Percentiles rank a stretch among this genome's conserved stretches.
Conservation (phyloP, 2,329 filamentous ascomycete species). For the Trichoderma breve region DNA sequence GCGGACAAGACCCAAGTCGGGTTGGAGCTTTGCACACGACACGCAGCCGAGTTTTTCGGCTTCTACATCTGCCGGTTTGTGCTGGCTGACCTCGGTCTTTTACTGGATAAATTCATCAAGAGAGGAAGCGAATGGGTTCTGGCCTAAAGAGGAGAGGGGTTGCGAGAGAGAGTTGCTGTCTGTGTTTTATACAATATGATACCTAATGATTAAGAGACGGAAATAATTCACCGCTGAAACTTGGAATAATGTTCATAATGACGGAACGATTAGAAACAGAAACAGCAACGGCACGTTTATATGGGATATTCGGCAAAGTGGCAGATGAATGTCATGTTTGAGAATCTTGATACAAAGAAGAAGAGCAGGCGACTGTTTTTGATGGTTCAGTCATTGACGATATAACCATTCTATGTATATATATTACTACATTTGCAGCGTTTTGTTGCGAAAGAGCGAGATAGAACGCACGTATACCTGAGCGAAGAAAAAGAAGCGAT, state of each 20-base stretch:
- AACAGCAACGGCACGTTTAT: slow-evolving; percentile 11
- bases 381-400: neutral
- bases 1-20: slow-evolving; percentile 94
- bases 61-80: slow-evolving; percentile 97
- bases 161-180: neutral
- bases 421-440: neutral
- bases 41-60: slow-evolving; percentile 95
- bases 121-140: slow-evolving; percentile 90
- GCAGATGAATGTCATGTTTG: neutral
- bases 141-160: neutral
- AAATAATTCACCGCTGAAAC: neutral
- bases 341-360: neutral
- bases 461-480: neutral
- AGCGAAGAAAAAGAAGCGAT: neutral
- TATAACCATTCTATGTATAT: neutral
- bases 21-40: slow-evolving; percentile 85
- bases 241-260: slow-evolving; percentile 15
- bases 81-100: slow-evolving; percentile 74
- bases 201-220: slow-evolving; percentile 12
- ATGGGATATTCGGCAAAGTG: neutral
- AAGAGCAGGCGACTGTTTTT: neutral
- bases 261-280: slow-evolving; percentile 14
- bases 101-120: slow-evolving; percentile 97
- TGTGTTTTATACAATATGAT: slow-evolving; percentile 6
- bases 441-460: neutral